Evolutionary conservation across 2,329 filamentous ascomycete species (phyloP).

Genomic region (Colletotrichum neosansevieriae): DNA sequence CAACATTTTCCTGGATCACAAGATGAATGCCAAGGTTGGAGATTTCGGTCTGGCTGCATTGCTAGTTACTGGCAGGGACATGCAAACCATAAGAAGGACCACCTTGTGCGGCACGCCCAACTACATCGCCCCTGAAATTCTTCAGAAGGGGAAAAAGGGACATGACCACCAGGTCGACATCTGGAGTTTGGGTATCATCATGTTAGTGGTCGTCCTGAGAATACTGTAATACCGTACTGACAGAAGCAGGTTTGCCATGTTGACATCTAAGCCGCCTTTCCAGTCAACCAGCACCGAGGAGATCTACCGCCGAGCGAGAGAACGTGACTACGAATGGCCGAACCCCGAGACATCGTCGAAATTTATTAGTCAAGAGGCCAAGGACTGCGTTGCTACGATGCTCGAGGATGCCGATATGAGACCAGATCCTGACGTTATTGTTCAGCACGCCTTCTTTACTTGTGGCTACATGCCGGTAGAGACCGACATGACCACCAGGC

Average conservation of each 20-base stretch:
- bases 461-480: conserved; percentile 77
- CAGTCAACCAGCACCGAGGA: conserved; percentile 91
- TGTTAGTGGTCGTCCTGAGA: conserved; percentile 64
- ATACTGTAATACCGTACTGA: conserved; percentile 43
- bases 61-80: conserved; percentile 90
- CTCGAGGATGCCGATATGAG: conserved; percentile 80
- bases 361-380: conserved; percentile 80
- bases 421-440: conserved; percentile 81
- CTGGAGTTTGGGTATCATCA: conserved; percentile 98
- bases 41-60: conserved; percentile 96
- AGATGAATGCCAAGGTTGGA: conserved; percentile 98
- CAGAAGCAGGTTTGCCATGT: conserved; percentile 83
- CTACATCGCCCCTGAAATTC: conserved; percentile 96
- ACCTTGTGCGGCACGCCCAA: conserved; percentile 98
- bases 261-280: conserved; percentile 95
- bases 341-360: conserved; percentile 73
- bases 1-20: conserved; percentile 92
- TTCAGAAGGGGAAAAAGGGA: conserved; percentile 93
- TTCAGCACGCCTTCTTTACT: conserved; percentile 84
- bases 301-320: conserved; percentile 79
- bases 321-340: conserved; percentile 85
- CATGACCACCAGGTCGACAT: conserved; percentile 99
- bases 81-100: conserved; percentile 84
- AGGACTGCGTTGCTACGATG: conserved; percentile 82
- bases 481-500: conserved; percentile 68